Conservation (phyloP, 305 asterid species). For the Caryopteris hybrid region DNA sequence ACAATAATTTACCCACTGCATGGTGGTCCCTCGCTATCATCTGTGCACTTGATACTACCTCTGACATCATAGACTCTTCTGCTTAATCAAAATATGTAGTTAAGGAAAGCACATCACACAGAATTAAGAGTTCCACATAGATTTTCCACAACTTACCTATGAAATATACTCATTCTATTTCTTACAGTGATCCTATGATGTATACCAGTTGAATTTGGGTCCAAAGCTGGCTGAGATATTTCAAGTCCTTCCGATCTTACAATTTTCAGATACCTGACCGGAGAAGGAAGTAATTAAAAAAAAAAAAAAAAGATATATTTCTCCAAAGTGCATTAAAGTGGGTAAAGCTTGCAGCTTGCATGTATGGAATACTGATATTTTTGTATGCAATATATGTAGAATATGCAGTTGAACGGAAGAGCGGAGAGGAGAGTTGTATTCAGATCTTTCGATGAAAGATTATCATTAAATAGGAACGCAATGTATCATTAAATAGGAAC, state of each 20-base stretch:
- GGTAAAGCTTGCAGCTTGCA: conserved; percentile 10
- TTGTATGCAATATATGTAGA: not conserved
- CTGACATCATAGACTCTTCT: conserved; percentile 81
- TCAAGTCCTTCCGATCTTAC: conserved; percentile 79
- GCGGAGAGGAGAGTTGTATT: not conserved
- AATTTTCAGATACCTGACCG: conserved; percentile 65
- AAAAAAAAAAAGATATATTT: not conserved
- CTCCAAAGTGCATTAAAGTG: not conserved
- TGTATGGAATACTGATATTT: not conserved
- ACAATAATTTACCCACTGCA: conserved; percentile 66
- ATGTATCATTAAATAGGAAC: not conserved
- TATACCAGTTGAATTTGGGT: conserved; percentile 94
- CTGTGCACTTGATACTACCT: conserved; percentile 81
- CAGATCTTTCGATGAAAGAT: not conserved
- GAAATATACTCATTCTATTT: conserved; percentile 60
- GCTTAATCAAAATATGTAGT: conserved; percentile 30
- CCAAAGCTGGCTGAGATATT: conserved; percentile 95
- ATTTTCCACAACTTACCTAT: conserved; percentile 45
- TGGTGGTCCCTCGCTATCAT: conserved; percentile 82
- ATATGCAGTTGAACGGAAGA: not conserved
- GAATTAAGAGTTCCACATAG: conserved; percentile 18
- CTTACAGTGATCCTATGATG: conserved; percentile 88
- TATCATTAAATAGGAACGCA: not conserved
- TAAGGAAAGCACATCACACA: conserved; percentile 14
- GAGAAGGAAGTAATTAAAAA: conserved; percentile 13